phyloP scores from a whole-genome alignment of 1,139 yeast genomes.

The Meyerozyma athensensis region DNA sequence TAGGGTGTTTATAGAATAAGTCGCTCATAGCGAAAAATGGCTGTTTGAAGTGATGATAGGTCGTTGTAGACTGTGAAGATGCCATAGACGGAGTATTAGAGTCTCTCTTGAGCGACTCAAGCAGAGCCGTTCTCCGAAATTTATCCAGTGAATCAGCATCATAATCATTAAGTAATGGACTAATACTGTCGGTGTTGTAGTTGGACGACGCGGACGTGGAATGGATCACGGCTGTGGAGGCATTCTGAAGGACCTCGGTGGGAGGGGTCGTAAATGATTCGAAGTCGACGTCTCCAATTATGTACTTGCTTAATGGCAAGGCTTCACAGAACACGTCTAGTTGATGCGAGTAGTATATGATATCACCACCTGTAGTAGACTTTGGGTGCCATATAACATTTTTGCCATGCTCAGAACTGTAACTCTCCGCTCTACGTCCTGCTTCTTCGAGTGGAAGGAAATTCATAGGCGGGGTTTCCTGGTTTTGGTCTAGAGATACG shows the following conservation, averaged over 20 bases:
- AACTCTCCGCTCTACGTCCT: conserved; percentile 31
- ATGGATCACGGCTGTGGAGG: not conserved
- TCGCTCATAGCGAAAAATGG: conserved; percentile 39
- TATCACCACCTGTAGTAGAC: conserved; percentile 50
- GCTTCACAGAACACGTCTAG: conserved; percentile 54
- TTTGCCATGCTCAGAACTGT: conserved; percentile 22
- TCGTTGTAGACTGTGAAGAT: conserved; percentile 21
- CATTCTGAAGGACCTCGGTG: conserved; percentile 2
- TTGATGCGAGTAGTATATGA: conserved; percentile 56
- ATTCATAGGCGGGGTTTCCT: conserved; percentile 2
- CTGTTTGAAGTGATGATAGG: conserved; percentile 40
- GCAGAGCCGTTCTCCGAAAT: conserved; percentile 7
- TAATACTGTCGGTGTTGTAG: not conserved
- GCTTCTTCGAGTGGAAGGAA: conserved; percentile 28
- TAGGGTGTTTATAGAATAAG: conserved; percentile 51
- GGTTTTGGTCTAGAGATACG: not conserved
- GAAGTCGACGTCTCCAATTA: conserved; percentile 3
- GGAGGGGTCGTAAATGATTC: conserved; percentile 2
- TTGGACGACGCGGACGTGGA: not conserved
- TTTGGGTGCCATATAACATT: conserved; percentile 50
- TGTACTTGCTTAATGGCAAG: conserved; percentile 37
- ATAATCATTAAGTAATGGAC: not conserved
- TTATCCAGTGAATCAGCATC: conserved; percentile 3
- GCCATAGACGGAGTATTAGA: conserved; percentile 33
- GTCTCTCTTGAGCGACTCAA: conserved; percentile 35